Evolutionary conservation across 768 basidiomycete genomes (phyloP), one percentile per base, ranked within the genome.

Genomic region (Rhizopogon roseolus): DNA sequence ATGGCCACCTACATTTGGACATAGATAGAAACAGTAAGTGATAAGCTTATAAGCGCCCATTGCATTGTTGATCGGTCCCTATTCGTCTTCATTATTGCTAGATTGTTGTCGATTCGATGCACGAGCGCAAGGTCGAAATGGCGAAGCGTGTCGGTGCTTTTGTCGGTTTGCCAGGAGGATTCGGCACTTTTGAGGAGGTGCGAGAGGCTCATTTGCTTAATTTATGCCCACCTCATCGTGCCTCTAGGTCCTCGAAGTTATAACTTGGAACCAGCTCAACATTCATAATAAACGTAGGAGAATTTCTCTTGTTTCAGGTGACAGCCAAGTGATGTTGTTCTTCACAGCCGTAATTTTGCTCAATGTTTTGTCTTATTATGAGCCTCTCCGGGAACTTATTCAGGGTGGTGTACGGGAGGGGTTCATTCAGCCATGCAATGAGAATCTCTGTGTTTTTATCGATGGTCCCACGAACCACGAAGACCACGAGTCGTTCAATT

Each of bases 151-250:
- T 81, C 0, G 77, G 80, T 16, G 94, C 85, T 0, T 99, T 99
- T 62, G 73, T 98, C 44, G 91, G 85, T 10, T 73, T 99, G 17
- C 95, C 96, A 1, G 96, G 96, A 17, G 96, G 96, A 0, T 97
- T 84, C 64, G 96, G 96, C 9, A 98, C 95, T 0, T 91, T 93
- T 58, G 97, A 99, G 71, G 96, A 98, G 80, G 90, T 69, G 54
- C 5, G 53, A 7, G 39, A n/a, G 16, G 2, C 36, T 34, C 6
- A 6, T 38, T 56, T 40, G 27, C 9, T 10, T n/a, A 17, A 34
- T 43, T 50, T 53, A 19, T 37, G 6, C 39, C 59, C 29, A 44
- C 38, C 11, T 27, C 10, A 49, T 28, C 10, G 7, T 53, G 44
- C 56, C 45, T 7, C 5, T 58, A 92, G 88, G 71, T 92, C n/a